Evolutionary conservation across 73 alveolate species (phyloP).

Genomic region (Diophrys sp.): DNA sequence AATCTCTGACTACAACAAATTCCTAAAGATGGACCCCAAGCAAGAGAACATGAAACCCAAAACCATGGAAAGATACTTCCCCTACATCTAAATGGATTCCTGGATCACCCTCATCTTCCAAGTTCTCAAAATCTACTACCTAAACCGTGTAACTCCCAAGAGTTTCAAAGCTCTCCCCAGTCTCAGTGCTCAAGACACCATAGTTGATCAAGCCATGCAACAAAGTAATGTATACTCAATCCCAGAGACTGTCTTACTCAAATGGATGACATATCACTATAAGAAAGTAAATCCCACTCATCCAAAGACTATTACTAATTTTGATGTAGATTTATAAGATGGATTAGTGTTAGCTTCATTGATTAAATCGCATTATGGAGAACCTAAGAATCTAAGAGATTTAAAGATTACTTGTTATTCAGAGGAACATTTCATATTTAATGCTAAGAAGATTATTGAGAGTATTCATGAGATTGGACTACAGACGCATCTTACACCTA

Average conservation of each 20-base stretch:
- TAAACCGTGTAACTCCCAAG: constrained; percentile 92
- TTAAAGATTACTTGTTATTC: constrained; percentile 60
- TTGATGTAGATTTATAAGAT: constrained; percentile 81
- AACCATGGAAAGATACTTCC: constrained; percentile 74
- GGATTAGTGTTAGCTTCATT: constrained; percentile 74
- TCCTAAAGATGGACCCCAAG: constrained; percentile 65
- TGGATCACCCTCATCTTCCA: constrained; percentile 94
- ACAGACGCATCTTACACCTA: constrained; percentile 67
- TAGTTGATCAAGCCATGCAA: constrained; percentile 71
- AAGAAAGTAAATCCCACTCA: constrained; percentile 67
- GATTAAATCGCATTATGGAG: constrained; percentile 75
- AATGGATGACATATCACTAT: constrained; percentile 87
- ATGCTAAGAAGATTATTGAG: constrained; percentile 74
- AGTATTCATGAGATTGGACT: constrained; percentile 82
- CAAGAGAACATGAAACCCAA: constrained; percentile 76
- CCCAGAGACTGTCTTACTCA: constrained; percentile 86
- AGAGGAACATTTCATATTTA: constrained; percentile 66
- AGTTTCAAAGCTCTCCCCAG: constrained; percentile 86
- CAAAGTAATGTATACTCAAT: constrained; percentile 87
- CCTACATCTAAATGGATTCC: constrained; percentile 89
- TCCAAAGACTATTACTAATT: constrained; percentile 67
- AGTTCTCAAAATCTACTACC: constrained; percentile 85
- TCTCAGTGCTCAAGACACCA: constrained; percentile 81
- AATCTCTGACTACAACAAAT: constrained; percentile 70
- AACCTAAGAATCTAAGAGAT: constrained; percentile 52